A percentile compares a stretch with the other conserved stretches of the same genome.
Conservation (phyloP, 345 rosid genomes). For the Populus nigra region DNA sequence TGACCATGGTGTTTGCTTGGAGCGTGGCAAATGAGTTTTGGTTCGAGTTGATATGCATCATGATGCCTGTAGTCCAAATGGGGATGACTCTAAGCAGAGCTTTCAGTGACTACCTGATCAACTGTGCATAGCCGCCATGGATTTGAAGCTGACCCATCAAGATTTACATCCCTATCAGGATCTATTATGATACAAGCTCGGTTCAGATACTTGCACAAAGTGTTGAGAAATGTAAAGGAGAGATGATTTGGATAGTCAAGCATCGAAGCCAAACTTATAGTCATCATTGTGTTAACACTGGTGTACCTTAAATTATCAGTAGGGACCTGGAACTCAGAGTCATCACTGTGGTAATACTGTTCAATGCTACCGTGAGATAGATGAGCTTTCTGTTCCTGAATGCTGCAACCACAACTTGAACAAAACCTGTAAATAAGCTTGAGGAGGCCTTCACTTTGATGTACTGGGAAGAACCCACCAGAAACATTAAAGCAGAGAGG, state of each 20-base stretch:
- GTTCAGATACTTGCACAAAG: not conserved
- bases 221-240: not conserved
- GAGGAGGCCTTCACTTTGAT: not conserved
- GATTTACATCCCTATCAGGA: not conserved
- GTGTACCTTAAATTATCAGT: not conserved
- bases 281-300: not conserved
- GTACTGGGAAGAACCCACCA: not conserved
- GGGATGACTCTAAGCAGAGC: conserved; percentile 37
- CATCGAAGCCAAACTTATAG: not conserved
- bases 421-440: not conserved
- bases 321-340: not conserved
- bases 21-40: not conserved
- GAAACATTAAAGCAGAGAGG: not conserved
- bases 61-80: conserved; percentile 42
- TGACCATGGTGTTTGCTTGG: not conserved
- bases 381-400: not conserved
- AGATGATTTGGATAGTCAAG: not conserved
- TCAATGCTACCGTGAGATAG: not conserved
- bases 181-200: not conserved
- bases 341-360: not conserved
- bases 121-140: conserved; percentile 44
- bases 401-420: not conserved
- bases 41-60: not conserved
- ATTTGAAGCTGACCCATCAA: not conserved
- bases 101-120: conserved; percentile 39